Evolutionary conservation across 2,329 filamentous ascomycete species (phyloP).

Genomic region (Anthostomella pinea): DNA sequence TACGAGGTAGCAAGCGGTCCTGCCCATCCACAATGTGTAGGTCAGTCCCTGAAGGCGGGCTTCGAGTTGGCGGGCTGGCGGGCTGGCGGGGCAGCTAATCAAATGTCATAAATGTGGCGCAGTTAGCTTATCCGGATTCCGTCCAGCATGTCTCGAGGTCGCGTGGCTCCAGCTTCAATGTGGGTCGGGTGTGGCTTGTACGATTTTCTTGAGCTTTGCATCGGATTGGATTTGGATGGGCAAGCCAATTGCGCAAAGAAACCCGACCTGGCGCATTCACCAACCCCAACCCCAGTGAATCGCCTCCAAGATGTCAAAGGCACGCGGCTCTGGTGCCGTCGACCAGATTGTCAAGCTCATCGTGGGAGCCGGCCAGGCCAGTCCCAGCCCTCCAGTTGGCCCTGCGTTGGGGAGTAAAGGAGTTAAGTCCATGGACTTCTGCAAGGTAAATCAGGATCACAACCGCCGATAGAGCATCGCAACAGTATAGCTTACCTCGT

Average conservation of each 20-base stretch:
- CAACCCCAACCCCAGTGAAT: no score
- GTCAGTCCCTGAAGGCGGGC: no score
- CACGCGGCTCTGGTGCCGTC: conserved; percentile 36
- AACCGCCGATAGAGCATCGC: conserved; percentile 1
- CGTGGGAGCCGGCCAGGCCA: conserved; percentile 92
- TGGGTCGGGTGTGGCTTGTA: conserved; percentile 13
- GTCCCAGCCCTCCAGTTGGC: conserved; percentile 91
- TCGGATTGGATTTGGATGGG: no score
- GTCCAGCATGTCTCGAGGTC: no score
- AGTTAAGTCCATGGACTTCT: conserved; percentile 99
- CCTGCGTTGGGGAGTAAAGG: conserved; percentile 95
- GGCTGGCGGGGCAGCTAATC: conserved; percentile 15
- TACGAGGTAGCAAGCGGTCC: no score
- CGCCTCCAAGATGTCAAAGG: conserved; percentile 49
- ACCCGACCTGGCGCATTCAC: no score
- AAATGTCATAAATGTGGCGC: no score
- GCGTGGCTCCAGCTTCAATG: no score
- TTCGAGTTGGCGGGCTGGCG: no score
- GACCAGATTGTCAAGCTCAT: conserved; percentile 94
- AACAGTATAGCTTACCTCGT: conserved; percentile 14
- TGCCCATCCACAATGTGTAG: no score
- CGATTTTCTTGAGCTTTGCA: background rate
- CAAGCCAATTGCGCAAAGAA: no score
- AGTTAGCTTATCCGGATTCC: no score
- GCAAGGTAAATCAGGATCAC: conserved; percentile 64